Conservation (phyloP, 129 eudicot species). For the Cynara cardunculus region DNA sequence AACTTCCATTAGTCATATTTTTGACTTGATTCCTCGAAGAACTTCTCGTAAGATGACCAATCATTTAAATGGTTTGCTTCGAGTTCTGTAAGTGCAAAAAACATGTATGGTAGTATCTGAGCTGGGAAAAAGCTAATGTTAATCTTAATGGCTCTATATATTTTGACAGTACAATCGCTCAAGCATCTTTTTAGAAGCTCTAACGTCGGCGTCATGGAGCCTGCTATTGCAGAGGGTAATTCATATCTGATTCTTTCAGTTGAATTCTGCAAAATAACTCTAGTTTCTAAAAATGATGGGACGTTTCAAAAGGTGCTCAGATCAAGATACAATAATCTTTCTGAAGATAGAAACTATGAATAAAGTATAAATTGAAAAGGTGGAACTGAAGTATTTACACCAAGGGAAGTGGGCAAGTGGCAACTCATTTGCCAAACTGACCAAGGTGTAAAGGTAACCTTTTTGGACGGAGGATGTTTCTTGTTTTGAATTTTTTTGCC, state of each 20-base stretch:
- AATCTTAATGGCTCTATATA: conserved; percentile 1
- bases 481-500: background rate
- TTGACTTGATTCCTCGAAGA: background rate
- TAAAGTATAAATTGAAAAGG: background rate
- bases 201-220: conserved; percentile 61
- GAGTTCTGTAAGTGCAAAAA: background rate
- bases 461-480: background rate
- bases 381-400: background rate
- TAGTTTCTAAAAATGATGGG: background rate
- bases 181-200: conserved; percentile 37
- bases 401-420: background rate
- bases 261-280: background rate
- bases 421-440: background rate
- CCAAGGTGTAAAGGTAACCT: background rate
- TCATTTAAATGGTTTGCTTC: background rate
- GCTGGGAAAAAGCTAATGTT: background rate
- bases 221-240: conserved; percentile 56
- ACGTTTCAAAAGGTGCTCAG: background rate
- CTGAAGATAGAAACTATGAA: background rate
- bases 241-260: conserved; percentile 10
- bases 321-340: background rate
- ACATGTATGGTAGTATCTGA: background rate
- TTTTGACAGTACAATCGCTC: conserved; percentile 39
- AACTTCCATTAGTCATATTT: background rate
- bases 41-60: conserved; percentile 35